Evolutionary conservation across 2,329 filamentous ascomycete genomes (phyloP), one percentile per base, ranked within the genome.

Genomic region (Sarocladium brachiariae): DNA sequence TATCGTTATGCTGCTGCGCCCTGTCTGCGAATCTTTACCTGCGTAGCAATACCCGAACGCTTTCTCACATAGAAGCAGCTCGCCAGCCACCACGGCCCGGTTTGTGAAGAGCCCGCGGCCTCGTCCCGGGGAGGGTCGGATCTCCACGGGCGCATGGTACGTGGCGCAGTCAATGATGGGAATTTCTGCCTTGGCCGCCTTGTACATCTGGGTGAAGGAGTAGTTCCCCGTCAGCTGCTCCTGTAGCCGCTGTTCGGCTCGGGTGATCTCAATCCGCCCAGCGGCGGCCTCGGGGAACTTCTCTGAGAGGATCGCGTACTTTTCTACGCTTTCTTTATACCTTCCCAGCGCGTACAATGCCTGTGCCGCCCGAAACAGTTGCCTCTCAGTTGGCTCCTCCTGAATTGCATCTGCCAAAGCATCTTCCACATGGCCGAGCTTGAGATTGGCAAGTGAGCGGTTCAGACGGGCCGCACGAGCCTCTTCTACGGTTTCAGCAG

Each of bases 11-110:
- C n/a, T n/a, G n/a, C n/a, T n/a, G n/a, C n/a, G n/a, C n/a, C n/a
- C n/a, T n/a, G n/a, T n/a, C n/a, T n/a, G n/a, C n/a, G n/a, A n/a
- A n/a, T n/a, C n/a, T n/a, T n/a, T 59, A 30, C 53, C 63, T 31
- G 53, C 55, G 38, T 63, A 71, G 18, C 54, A 63, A 57, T 77
- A 68, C 0, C 60, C 60, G 55, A 80, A 78, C 0, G 77, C 76
- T 53, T 81, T 82, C 53, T 81, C 78, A 43, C 75, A 80, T 1
- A 81, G 56, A 0, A 82, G 59, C 2, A 80, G 62, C 3, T 80
- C 72, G 0, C 77, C 77, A 0, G 72, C 68, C 33, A 66, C 64
- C 2, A 81, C 72, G 0, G 63, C 56, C 18, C 64, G 60, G 1
- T 70, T 76, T 0, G 72, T 74, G 56, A 80, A 82, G 0, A 81